These are phyloP conservation scores for Eruca vesicaria DNA, from an alignment of 441 rosid species.

Conservation along the genomic window DNA sequence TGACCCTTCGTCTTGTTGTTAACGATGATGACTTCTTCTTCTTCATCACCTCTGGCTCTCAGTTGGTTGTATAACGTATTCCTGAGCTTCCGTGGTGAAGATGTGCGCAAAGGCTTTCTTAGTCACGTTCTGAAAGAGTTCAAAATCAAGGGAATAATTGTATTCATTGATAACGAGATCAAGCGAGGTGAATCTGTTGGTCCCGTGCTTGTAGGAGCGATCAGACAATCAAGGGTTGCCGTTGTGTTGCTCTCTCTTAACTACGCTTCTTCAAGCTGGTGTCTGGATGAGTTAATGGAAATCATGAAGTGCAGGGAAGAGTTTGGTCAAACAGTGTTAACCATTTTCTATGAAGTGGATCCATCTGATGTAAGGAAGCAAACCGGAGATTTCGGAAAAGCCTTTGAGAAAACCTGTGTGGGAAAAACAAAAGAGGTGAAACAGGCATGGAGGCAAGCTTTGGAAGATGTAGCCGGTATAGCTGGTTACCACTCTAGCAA, in stretches of 20 bases:
- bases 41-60: background rate
- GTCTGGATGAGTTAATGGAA: background rate
- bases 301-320: background rate
- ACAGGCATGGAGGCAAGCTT: background rate
- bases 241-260: slow-evolving; percentile 15
- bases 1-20: background rate
- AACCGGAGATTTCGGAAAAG: background rate
- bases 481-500: background rate
- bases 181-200: background rate
- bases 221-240: slow-evolving; percentile 11
- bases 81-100: background rate
- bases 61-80: background rate
- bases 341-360: background rate
- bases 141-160: background rate
- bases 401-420: background rate
- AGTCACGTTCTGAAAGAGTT: background rate
- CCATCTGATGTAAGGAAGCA: background rate
- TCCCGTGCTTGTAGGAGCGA: background rate
- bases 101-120: background rate
- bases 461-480: background rate
- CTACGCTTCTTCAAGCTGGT: background rate
- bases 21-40: background rate
- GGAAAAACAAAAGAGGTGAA: background rate
- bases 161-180: slow-evolving; percentile 7
- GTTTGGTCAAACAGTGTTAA: background rate